Conservation (phyloP, 306 rosid species). For the Lablab purpureus region DNA sequence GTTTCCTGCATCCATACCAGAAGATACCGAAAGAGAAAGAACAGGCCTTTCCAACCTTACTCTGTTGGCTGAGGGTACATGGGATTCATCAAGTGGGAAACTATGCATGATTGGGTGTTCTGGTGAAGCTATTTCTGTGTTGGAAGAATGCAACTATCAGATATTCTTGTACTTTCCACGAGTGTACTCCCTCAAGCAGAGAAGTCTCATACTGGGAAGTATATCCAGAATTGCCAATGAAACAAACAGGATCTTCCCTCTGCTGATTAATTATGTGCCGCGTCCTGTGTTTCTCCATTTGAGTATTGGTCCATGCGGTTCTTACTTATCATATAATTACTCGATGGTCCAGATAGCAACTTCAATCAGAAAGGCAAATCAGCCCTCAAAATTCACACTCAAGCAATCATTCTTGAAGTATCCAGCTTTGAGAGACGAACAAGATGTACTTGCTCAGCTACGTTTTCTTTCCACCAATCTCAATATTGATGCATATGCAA, state of each 20-base stretch:
- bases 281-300: not conserved
- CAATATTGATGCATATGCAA: slow-evolving; percentile 2
- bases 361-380: slow-evolving; percentile 14
- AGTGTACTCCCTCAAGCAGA: slow-evolving; percentile 25
- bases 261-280: slow-evolving; percentile 4
- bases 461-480: slow-evolving; percentile 4
- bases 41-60: slow-evolving; percentile 30
- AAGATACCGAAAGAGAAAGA: not conserved
- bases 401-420: slow-evolving; percentile 34
- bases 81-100: slow-evolving; percentile 39
- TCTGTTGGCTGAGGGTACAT: slow-evolving; percentile 29
- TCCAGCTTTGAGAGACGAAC: slow-evolving; percentile 23
- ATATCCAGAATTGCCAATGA: slow-evolving; percentile 21
- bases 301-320: slow-evolving; percentile 7
- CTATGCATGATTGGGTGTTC: slow-evolving; percentile 36
- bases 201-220: slow-evolving; percentile 28
- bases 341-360: slow-evolving; percentile 27
- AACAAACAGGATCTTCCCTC: slow-evolving; percentile 7
- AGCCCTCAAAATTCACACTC: slow-evolving; percentile 23
- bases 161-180: slow-evolving; percentile 8
- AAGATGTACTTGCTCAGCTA: slow-evolving; percentile 12
- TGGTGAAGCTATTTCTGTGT: slow-evolving; percentile 19
- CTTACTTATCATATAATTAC: slow-evolving; percentile 24
- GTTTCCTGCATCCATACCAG: slow-evolving; percentile 23
- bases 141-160: slow-evolving; percentile 16